These are phyloP conservation scores for Puccinia coronata DNA, from an alignment of 1,284 basidiomycete genomes.

Conservation along the genomic window DNA sequence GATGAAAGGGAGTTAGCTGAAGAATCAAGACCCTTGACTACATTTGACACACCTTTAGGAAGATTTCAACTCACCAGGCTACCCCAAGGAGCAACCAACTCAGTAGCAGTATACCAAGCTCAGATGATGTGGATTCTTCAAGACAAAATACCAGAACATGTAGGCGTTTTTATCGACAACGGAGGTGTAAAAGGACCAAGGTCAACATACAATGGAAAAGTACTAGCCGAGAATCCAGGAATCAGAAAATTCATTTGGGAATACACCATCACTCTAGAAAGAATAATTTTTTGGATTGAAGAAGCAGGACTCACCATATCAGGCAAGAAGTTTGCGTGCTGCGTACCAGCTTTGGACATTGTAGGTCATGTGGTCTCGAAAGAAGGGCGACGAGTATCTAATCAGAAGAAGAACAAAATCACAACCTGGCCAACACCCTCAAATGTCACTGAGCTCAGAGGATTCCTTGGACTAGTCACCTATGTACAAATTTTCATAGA, in stretches of 20 bases:
- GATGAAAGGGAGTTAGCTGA: background rate
- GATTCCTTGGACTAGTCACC: background rate
- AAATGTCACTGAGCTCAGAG: background rate
- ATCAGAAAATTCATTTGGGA: conserved; percentile 5
- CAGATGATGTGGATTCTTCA: too few species aligned
- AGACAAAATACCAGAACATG: too few species aligned
- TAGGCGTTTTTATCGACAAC: too few species aligned
- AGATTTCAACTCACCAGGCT: conserved; percentile 8
- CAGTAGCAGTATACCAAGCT: conserved; percentile 27
- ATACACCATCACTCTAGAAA: conserved; percentile 5
- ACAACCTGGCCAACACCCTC: background rate
- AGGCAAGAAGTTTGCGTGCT: conserved; percentile 12
- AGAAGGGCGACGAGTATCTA: background rate
- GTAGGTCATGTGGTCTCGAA: background rate
- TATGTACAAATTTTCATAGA: conserved; percentile 33
- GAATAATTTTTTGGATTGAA: conserved; percentile 12
- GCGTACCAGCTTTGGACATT: conserved; percentile 10
- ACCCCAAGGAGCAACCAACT: conserved; percentile 37
- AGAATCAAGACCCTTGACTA: conserved; percentile 3
- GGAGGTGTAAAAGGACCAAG: conserved; percentile 8
- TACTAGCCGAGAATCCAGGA: background rate
- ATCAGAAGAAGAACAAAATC: conserved; percentile 15
- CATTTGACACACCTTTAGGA: conserved; percentile 28
- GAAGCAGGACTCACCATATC: conserved; percentile 29
- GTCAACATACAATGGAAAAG: background rate